These are phyloP conservation scores for Pulveroboletus sp. DNA, from an alignment of 1,284 basidiomycete species.

Conservation along the genomic window DNA sequence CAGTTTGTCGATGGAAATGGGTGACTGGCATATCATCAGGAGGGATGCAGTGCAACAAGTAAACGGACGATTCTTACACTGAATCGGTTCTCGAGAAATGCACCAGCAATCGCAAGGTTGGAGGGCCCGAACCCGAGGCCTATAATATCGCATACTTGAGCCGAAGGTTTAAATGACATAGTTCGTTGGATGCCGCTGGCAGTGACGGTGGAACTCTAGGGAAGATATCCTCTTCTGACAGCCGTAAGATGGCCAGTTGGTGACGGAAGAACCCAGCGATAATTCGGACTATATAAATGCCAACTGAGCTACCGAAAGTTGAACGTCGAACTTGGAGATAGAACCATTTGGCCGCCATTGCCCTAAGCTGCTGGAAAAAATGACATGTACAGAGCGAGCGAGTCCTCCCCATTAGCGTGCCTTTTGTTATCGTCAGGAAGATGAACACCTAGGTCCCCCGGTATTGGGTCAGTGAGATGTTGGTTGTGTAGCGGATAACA, in stretches of 20 bases:
- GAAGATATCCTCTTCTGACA: neutral
- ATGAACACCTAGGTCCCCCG: too few relatives aligned
- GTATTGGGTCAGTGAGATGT: too few relatives aligned
- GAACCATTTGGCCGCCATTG: neutral
- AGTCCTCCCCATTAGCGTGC: too few relatives aligned
- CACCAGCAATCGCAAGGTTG: constrained; percentile 54
- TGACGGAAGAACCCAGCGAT: neutral
- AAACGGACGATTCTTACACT: constrained; percentile 5
- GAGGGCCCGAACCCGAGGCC: constrained; percentile 61
- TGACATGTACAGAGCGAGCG: too few relatives aligned
- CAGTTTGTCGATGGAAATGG: constrained; percentile 35
- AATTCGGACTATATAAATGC: neutral
- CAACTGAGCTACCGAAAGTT: neutral
- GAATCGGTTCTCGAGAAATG: constrained; percentile 40
- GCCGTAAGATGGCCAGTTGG: neutral
- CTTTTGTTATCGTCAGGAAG: too few relatives aligned
- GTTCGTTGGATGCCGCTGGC: neutral
- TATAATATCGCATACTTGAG: constrained; percentile 43
- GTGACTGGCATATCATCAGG: constrained; percentile 9
- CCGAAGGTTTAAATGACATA: constrained; percentile 2
- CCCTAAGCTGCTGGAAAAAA: neutral
- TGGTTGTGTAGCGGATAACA: too few relatives aligned
- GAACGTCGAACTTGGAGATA: neutral
- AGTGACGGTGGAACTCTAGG: neutral
- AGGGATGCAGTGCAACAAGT: neutral